Evolutionary conservation across 2,329 filamentous ascomycete species (phyloP).

Genomic region (Aspergillus phoenicis): DNA sequence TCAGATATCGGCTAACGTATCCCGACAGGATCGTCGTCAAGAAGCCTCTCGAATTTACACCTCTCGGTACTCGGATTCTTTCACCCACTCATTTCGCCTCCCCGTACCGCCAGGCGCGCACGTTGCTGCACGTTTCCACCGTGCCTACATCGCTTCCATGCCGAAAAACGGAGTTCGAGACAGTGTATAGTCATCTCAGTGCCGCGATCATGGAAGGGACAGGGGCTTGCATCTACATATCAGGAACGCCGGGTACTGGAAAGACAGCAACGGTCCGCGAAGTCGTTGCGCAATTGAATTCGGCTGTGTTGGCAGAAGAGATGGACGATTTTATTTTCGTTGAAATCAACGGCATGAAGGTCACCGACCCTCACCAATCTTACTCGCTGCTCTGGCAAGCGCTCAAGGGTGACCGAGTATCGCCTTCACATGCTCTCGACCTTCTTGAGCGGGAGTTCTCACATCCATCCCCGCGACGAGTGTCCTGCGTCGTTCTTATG

Average conservation of each 20-base stretch:
- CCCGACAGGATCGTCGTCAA: constrained; percentile 66
- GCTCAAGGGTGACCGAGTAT: constrained; percentile 87
- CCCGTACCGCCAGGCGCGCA: constrained; percentile 88
- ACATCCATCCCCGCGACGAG: constrained; percentile 83
- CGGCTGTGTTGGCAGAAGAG: constrained; percentile 84
- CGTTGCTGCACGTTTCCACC: constrained; percentile 87
- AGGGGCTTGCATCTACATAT: constrained; percentile 97
- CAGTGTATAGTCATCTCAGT: constrained; percentile 91
- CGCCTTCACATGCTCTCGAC: constrained; percentile 86
- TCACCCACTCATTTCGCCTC: constrained; percentile 74
- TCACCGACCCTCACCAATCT: constrained; percentile 95
- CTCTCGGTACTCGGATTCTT: constrained; percentile 83
- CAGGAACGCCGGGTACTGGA: constrained; percentile 94
- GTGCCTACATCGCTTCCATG: constrained; percentile 89
- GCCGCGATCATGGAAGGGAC: constrained; percentile 91
- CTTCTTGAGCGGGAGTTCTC: constrained; percentile 91
- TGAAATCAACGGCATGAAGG: constrained; percentile 99
- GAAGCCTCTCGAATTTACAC: constrained; percentile 92
- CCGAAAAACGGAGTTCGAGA: constrained; percentile 85
- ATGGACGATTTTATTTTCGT: constrained; percentile 98
- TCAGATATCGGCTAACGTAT: constrained; percentile 23
- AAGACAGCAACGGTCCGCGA: constrained; percentile 98
- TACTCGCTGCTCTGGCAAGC: constrained; percentile 97
- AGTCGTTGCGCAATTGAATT: constrained; percentile 84
- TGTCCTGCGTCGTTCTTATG: constrained; percentile 97